Base-by-base conservation (phyloP, 257 asterid genomes). In the Eucommia ulmoides region DNA sequence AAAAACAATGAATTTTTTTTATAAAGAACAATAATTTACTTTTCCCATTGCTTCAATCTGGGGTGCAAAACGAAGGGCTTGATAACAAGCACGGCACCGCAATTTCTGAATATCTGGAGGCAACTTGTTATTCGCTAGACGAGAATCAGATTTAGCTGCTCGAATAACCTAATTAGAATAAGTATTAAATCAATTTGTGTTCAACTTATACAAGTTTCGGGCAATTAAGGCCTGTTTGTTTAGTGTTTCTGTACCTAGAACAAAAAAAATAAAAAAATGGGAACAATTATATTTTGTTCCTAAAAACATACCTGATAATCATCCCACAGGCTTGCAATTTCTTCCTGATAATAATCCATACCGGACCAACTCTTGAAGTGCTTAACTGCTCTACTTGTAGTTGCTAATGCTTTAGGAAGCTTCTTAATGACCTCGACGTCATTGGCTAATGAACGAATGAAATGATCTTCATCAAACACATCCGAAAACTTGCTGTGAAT, bases 291-390 rank as follows among this genome's bases (percentile, higher is more conserved):
- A 16, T 42, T 4, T 16, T n/a, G n/a, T n/a, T 21, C 20, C 20
- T 1, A 4, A 16, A 3, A 42, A 9, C 48, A 42, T 10, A 88
- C 97, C 93, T 74, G 74, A 65, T 72, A 80, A 57, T 88, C 93
- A 24, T 78, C 78, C 95, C 94, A 88, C 81, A 88, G 11, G 68
- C 64, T 65, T 53, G 80, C 87, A 64, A 88, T 84, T 67, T 84
- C 96, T 33, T 71, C 75, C 72, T 74, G 77, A 18, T 88, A 88
- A 72, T 88, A 88, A 57, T 84, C 89, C 53, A 69, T 25, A 20
- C 96, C 93, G 20, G 97, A 82, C 97, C 97, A 88, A 70, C 97
- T 88, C 63, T 86, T 76, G 72, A 88, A 88, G 72, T 82, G 82
- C 69, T 82, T 88, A 44, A 80, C 87, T 33, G 88, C 92, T 70